phyloP scores from a whole-genome alignment of 768 basidiomycete species.

The Harrya chromipes region DNA sequence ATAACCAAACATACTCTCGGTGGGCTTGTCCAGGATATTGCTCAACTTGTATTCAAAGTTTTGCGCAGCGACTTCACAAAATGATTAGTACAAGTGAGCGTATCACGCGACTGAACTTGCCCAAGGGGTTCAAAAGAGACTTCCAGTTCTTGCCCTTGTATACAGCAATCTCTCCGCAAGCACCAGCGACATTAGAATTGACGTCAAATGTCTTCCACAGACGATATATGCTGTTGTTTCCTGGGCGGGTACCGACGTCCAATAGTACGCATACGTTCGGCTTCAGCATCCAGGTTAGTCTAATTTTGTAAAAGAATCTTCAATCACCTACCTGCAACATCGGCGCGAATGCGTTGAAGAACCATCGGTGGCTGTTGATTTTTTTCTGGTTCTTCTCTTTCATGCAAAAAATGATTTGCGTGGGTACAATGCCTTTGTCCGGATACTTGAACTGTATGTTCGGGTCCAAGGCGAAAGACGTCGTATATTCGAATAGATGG shows the following conservation, averaged over 20 bases:
- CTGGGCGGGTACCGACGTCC: conserved; percentile 92
- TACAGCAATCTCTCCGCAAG: conserved; percentile 94
- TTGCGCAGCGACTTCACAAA: conserved; percentile 74
- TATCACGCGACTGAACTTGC: conserved; percentile 33
- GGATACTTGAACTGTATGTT: conserved; percentile 83
- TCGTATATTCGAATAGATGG: conserved; percentile 84
- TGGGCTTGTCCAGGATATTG: conserved; percentile 88
- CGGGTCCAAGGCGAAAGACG: conserved; percentile 74
- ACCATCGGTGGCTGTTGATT: conserved; percentile 96
- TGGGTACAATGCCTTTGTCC: conserved; percentile 90
- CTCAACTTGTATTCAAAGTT: conserved; percentile 96
- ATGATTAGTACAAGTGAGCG: not conserved
- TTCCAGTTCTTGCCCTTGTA: conserved; percentile 92
- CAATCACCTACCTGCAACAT: conserved; percentile 63
- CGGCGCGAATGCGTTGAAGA: conserved; percentile 90
- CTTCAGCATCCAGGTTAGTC: conserved; percentile 32
- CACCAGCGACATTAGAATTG: conserved; percentile 90
- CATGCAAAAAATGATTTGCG: conserved; percentile 89
- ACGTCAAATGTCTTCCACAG: conserved; percentile 95
- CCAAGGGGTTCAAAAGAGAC: conserved; percentile 78
- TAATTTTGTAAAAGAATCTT: not conserved
- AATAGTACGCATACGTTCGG: conserved; percentile 91
- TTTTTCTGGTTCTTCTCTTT: conserved; percentile 97
- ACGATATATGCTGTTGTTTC: conserved; percentile 84
- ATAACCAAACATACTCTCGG: conserved; percentile 89